Percentiles rank a stretch among this genome's conserved stretches.
phyloP scores from a whole-genome alignment of 2,329 filamentous ascomycete genomes.

The Microdochium nivale region DNA sequence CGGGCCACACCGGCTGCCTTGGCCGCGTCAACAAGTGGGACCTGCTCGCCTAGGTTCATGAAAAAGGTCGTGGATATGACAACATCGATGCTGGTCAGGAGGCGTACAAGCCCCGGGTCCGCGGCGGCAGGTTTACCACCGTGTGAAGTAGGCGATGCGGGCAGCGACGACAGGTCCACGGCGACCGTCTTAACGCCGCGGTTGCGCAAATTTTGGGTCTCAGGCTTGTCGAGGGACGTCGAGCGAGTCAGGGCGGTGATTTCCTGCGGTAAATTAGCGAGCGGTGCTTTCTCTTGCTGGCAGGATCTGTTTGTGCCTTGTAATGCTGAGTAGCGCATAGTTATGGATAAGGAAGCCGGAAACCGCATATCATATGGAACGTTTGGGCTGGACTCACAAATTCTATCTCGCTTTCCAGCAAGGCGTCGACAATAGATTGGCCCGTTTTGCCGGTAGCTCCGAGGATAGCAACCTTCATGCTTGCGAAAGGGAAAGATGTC shows the following conservation, averaged over 20 bases:
- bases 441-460: slow-evolving; percentile 34
- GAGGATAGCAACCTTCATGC: slow-evolving; percentile 23
- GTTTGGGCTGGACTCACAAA: slow-evolving; percentile 14
- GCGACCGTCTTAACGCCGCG: slow-evolving; percentile 33
- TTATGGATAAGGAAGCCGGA: not conserved
- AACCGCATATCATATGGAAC: not conserved
- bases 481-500: not conserved
- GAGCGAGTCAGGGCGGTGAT: slow-evolving; percentile 36
- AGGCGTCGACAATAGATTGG: slow-evolving; percentile 24
- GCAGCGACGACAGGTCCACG: slow-evolving; percentile 20
- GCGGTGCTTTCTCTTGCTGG: not conserved
- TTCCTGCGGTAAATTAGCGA: slow-evolving; percentile 22
- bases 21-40: not conserved
- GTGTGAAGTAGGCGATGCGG: not conserved
- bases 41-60: not conserved
- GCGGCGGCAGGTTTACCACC: slow-evolving; percentile 10
- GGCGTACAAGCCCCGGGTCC: slow-evolving; percentile 29
- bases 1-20: not conserved
- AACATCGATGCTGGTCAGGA: slow-evolving; percentile 29
- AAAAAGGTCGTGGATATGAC: not conserved
- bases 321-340: not conserved
- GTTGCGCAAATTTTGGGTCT: slow-evolving; percentile 26
- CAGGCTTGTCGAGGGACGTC: slow-evolving; percentile 35
- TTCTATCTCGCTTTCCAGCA: slow-evolving; percentile 20
- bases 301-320: not conserved